phyloP scores from a whole-genome alignment of 1,139 yeast genomes.

The Kodamaea fungicola region DNA sequence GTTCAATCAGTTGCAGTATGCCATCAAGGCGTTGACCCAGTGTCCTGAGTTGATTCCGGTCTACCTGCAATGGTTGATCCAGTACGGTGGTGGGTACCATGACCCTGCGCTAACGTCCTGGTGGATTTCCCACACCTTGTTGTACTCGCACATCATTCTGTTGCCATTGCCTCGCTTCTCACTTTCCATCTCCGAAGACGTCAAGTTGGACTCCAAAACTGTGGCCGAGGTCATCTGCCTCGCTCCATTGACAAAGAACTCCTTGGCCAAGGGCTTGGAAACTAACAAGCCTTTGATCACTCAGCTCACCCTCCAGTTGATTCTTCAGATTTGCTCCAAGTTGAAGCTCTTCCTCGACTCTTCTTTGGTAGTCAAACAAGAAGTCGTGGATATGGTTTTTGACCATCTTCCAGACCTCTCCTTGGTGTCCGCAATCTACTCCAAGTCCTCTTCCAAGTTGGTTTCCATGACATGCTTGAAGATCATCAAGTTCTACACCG shows the following conservation, averaged over 20 bases:
- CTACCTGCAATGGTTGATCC: constrained; percentile 55
- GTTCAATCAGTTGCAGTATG: constrained; percentile 54
- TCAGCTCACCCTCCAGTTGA: constrained; percentile 62
- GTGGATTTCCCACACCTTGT: constrained; percentile 73
- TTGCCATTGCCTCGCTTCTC: constrained; percentile 34
- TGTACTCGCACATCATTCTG: constrained; percentile 56
- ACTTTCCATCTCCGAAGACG: constrained; percentile 11
- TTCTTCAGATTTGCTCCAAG: constrained; percentile 44
- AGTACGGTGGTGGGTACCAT: constrained; percentile 55
- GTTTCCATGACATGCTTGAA: constrained; percentile 25
- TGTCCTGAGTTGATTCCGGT: constrained; percentile 76
- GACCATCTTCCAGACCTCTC: constrained; percentile 28
- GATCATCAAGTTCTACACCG: constrained; percentile 22
- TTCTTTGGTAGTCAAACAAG: constrained; percentile 23
- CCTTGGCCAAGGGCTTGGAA: constrained; percentile 57
- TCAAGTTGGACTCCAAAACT: constrained; percentile 13
- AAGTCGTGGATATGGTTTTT: constrained; percentile 27
- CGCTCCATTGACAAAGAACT: constrained; percentile 55
- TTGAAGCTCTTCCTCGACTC: constrained; percentile 38
- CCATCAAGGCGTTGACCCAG: constrained; percentile 45
- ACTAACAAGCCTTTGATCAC: constrained; percentile 52
- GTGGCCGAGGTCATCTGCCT: constrained; percentile 62
- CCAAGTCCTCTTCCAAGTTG: constrained; percentile 15
- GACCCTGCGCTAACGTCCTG: constrained; percentile 75
- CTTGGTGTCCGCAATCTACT: constrained; percentile 16